Evolutionary conservation across 768 basidiomycete species (phyloP), one percentile per base, ranked within the genome.

Genomic region (Lepiota subincarnata): DNA sequence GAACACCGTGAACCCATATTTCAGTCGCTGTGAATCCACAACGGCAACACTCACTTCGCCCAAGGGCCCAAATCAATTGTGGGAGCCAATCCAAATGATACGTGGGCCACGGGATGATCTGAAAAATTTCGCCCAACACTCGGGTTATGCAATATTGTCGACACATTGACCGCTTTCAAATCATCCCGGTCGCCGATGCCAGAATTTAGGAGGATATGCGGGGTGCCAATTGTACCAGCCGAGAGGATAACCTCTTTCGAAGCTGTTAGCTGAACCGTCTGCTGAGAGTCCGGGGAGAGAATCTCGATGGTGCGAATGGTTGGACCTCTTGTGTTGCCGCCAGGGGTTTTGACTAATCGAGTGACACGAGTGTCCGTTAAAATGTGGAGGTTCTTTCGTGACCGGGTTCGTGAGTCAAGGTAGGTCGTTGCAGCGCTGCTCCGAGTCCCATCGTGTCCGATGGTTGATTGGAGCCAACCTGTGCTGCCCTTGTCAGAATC

Each of bases 341-440:
- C 26, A n/a, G 24, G 11, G 18, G 14, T 56, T 22, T 47, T 37
- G 2, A 59, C 28, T n/a, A 67, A 48, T 6, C 60, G 59, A 6
- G 60, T 59, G 4, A 65, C 68, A 41, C 62, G 61, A 0, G 66
- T 64, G 38, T 67, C 62, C 5, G 67, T 24, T 6, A 73, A 19
- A 18, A 73, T 59, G 38, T 69, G 53, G 10, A 73, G 42, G 46
- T 73, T 73, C 20, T 41, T 39, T 4, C 69, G 63, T 0, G 34
- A 45, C 4, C 61, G 46, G 28, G 62, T 59, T 6, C 64, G 53
- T 0, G 55, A 36, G 1, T 48, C 57, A 22, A 67, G 63, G 18
- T 57, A 57, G 2, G 57, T 31, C 3, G 57, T 54, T 14, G 57
- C 53, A n/a, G 57, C 42, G 22, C 53, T 57, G 22, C 57, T 57